phyloP scores from a whole-genome alignment of 768 basidiomycete species.

The Boletus rubroflammeus region DNA sequence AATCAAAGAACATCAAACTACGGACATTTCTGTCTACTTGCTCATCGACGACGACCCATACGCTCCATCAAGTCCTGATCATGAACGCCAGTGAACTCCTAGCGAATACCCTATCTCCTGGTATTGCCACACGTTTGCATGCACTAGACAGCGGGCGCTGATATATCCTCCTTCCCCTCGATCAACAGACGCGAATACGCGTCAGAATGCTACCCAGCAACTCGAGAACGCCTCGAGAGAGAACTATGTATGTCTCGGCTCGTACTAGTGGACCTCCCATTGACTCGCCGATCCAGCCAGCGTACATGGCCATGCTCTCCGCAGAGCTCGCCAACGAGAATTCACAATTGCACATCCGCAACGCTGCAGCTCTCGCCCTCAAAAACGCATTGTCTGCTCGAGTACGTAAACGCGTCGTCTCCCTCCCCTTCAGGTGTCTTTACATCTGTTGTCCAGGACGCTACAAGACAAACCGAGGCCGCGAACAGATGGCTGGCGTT shows the following conservation, averaged over 20 bases:
- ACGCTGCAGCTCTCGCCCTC: slow-evolving; percentile 94
- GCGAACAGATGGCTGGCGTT: slow-evolving; percentile 81
- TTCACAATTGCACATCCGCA: slow-evolving; percentile 70
- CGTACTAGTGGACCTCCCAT: not conserved
- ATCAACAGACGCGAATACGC: slow-evolving; percentile 74
- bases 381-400: slow-evolving; percentile 92
- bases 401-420: slow-evolving; percentile 50
- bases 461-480: slow-evolving; percentile 69
- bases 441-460: slow-evolving; percentile 50
- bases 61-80: slow-evolving; percentile 32
- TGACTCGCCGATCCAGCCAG: slow-evolving; percentile 54
- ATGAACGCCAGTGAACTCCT: slow-evolving; percentile 94
- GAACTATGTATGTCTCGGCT: slow-evolving; percentile 73
- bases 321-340: slow-evolving; percentile 77
- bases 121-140: slow-evolving; percentile 45
- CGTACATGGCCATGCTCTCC: slow-evolving; percentile 90
- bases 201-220: slow-evolving; percentile 88
- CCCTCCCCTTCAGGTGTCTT: slow-evolving; percentile 11
- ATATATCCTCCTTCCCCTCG: slow-evolving; percentile 18
- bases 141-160: slow-evolving; percentile 34
- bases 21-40: slow-evolving; percentile 11
- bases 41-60: slow-evolving; percentile 24
- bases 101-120: slow-evolving; percentile 87
- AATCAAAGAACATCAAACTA: not conserved
- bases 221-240: slow-evolving; percentile 82